Conservation (phyloP, 345 rosid genomes). For the Toxicodendron radicans region DNA sequence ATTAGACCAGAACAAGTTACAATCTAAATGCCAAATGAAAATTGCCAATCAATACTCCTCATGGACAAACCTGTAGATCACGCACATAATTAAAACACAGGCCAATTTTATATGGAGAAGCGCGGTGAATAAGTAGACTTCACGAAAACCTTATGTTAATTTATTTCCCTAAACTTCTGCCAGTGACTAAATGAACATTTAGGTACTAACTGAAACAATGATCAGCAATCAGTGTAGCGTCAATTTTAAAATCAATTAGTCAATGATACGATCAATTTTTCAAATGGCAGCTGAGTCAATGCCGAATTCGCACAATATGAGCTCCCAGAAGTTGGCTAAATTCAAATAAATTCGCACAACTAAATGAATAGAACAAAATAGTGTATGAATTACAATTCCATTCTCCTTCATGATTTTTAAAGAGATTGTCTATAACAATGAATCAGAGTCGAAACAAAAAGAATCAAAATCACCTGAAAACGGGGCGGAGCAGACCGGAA, state of each 20-base stretch:
- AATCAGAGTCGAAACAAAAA: background rate
- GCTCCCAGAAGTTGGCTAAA: background rate
- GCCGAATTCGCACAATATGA: background rate
- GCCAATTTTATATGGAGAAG: background rate
- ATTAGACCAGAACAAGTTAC: background rate
- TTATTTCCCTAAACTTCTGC: background rate
- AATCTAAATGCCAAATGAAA: background rate
- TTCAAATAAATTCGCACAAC: no score
- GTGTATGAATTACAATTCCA: background rate
- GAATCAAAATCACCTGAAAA: slow-evolving; percentile 62
- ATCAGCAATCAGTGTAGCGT: background rate
- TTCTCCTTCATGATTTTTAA: background rate
- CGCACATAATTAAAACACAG: background rate
- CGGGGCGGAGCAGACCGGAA: slow-evolving; percentile 77
- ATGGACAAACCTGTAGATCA: background rate
- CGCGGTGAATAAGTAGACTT: background rate
- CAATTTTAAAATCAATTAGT: background rate
- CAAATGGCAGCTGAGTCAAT: background rate
- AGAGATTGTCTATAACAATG: background rate
- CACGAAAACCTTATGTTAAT: background rate
- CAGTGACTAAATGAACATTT: background rate
- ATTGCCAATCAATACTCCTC: background rate
- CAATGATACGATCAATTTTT: background rate
- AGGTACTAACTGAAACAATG: background rate
- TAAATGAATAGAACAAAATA: background rate